Base-by-base conservation (phyloP, 306 rosid genomes). In the Vigna angularis region DNA sequence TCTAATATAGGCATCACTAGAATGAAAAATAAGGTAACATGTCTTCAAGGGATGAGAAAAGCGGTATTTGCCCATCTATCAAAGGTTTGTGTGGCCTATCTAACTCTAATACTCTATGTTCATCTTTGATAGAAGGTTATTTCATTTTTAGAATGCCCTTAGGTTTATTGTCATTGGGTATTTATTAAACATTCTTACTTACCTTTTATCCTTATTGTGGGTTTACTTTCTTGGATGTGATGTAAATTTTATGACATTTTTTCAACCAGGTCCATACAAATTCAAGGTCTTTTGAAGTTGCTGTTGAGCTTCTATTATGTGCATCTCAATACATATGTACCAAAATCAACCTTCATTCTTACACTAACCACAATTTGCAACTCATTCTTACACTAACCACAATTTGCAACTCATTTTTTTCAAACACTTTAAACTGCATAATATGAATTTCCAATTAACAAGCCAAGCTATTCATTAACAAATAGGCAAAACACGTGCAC, bases 1-100 rank as follows among this genome's bases (percentile, higher is more conserved):
- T 86, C 84, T 69, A 83, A 81, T 73, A 86, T 95, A 82, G 98
- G 98, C 77, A 85, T 86, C 81, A 85, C 92, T 53, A 90, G 92
- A 72, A 81, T 22, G 78, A 83, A 73, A 82, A 85, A 89, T 85
- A 89, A 90, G 97, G 91, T 86, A 62, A 91, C 62, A 58, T 70
- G 90, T 84, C 85, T 88, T 69, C 93, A 79, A 79, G 97, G 92
- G 82, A 64, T 95, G 84, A 89, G 82, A 83, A 91, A 77, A 77
- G 83, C 97, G 26, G 73, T 88, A 81, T 84, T 86, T 68, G 53
- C 85, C 70, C 79, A 85, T 76, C 75, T 92, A 58, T 86, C 88
- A 10, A 89, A 88, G 71, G 81, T 75, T 79, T 83, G 66, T 89
- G 91, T 87, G 82, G 81, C 55, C 88, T 86, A 47, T 74, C 51